Percentiles rank a stretch among this genome's conserved stretches.
Evolutionary conservation across 768 basidiomycete genomes (phyloP).

Genomic region (Paxillus rubicundulus): DNA sequence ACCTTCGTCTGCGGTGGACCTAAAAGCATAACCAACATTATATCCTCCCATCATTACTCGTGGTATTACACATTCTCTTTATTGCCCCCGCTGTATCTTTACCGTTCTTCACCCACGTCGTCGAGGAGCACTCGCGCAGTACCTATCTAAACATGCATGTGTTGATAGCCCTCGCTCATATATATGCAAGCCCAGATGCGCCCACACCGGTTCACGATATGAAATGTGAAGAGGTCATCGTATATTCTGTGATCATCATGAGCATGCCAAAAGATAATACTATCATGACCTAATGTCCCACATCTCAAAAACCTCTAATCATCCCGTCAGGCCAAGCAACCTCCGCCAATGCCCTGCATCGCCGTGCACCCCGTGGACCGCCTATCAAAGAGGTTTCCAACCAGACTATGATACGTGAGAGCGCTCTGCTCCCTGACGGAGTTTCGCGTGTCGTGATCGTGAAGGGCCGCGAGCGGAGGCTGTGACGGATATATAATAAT

Average conservation of each 20-base stretch:
- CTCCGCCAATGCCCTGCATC: conserved; percentile 16
- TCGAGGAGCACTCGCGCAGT: not conserved
- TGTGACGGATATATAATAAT: conserved; percentile 29
- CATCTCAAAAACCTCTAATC: conserved; percentile 18
- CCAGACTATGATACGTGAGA: conserved; percentile 14
- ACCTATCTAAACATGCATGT: conserved; percentile 4
- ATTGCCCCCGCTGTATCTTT: conserved; percentile 26
- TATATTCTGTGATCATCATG: conserved; percentile 6
- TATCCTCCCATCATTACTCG: conserved; percentile 17
- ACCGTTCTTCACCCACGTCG: conserved; percentile 1
- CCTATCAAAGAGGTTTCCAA: conserved; percentile 7
- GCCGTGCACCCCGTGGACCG: conserved; percentile 15
- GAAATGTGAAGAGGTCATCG: conserved; percentile 1
- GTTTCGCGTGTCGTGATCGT: conserved; percentile 47
- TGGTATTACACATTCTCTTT: conserved; percentile 17
- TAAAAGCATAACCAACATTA: conserved; percentile 25
- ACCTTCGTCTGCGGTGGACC: conserved; percentile 17
- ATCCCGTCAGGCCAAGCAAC: conserved; percentile 10
- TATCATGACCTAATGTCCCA: conserved; percentile 8
- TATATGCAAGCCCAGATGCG: not conserved
- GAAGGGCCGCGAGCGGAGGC: conserved; percentile 2
- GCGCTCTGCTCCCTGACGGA: conserved; percentile 45
- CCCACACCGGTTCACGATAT: no score
- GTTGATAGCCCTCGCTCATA: not conserved
- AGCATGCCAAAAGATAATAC: conserved; percentile 8